Base-by-base conservation (phyloP, 768 basidiomycete species). In the Piloderma croceum region DNA sequence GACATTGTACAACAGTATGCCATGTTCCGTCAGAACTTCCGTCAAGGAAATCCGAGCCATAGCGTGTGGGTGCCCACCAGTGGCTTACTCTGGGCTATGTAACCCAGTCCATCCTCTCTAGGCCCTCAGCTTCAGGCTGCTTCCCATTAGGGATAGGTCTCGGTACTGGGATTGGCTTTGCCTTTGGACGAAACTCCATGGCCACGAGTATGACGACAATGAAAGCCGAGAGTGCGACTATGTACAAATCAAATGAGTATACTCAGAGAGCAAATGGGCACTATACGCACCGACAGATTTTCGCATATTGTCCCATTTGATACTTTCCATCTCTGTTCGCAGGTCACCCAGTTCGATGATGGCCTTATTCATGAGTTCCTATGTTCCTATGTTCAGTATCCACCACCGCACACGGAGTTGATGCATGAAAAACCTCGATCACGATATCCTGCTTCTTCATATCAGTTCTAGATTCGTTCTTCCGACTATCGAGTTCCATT, bases 401-500 rank as follows among this genome's bases (percentile, higher is more conserved):
- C 31, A 13, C 27, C 15, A 38, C 3, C 39, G 34, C 17, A 38
- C 34, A 34, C 9, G 13, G 17, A 38, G 35, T 38, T 42, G 19
- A 18, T 23, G 33, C 6, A 20, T 37, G 40, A 57, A 68, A 15
- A 31, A 85, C 88, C 74, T 91, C 89, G 27, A 94, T 90, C 24
- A 69, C 65, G 44, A 97, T 85, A 51, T 91, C 91, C 50, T 83
- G 80, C 39, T 72, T 74, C 62, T 92, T 94, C 44, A 88, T 54
- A 38, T 97, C 92, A 1, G 81, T 71, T 54, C 81, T 84, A 11
- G 82, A 77, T 58, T 98, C 96, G 49, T 85, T 90, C 69, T 92
- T 97, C 42, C 94, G 74, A 46, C 81, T 91, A 53, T 94, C 90
- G 44, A 97, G 71, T 41, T 99, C 96, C 81, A 98, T 91, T 61